Base-by-base conservation (phyloP, 495 filamentous ascomycete genomes). In the Hypoxylon subgilvum region DNA sequence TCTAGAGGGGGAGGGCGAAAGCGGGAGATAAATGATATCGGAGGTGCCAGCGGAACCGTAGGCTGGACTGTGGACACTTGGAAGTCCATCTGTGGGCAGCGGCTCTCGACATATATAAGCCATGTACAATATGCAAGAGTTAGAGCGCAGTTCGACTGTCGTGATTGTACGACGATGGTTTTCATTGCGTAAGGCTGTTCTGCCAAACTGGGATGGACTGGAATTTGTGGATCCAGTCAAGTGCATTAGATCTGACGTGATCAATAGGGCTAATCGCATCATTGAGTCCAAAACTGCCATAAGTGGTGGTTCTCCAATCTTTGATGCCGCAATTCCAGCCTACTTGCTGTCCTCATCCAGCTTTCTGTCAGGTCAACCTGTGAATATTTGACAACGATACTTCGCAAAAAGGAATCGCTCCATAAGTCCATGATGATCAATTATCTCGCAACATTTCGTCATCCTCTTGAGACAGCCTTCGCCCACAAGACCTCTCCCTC, bases 231-330 rank as follows among this genome's bases (percentile, higher is more conserved):
- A 67, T 63, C 67, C 64, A 69, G 60, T 67, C 40, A 61, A 40
- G 59, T 41, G 14, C 53, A 60, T 34, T 63, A 40, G 56, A 60
- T 41, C 65, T 67, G 67, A 69, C 64, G 67, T 67, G 67, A 67
- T 69, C 40, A 56, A 46, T 69, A 52, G 58, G 54, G 49, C 44
- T 66, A 52, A 69, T 69, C 59, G 57, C 67, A 69, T 54, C 67
- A 67, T 69, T 34, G 14, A 14, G 19, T 12, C 27, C 9, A n/a
- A n/a, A n/a, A n/a, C n/a, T n/a, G n/a, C n/a, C n/a, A n/a, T 47
- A 52, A 53, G 42, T 63, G 47, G 53, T 50, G n/a, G 21, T 53
- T 54, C 54, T 50, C 53, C 49, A 35, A 54, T 34, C 31, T 44
- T 54, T 40, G 53, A 58, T 51, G 61, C 54, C 54, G 49, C 49